These are phyloP conservation scores for Aspergillus diversus DNA, from an alignment of 495 filamentous ascomycete genomes.

Conservation along the genomic window DNA sequence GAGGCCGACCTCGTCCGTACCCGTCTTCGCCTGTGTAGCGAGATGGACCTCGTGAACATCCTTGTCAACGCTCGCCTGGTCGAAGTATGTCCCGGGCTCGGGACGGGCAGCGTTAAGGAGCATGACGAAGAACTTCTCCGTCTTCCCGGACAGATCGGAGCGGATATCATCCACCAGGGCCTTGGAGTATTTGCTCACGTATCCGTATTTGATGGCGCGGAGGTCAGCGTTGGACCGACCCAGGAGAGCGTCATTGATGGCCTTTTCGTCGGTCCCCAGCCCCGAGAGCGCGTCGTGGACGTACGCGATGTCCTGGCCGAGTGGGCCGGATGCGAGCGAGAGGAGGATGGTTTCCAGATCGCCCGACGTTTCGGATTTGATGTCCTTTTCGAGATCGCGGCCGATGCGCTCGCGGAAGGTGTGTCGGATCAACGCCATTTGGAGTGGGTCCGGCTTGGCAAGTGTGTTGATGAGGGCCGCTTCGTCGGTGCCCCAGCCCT, in stretches of 20 bases:
- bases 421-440: conserved; percentile 64
- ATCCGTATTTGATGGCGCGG: conserved; percentile 72
- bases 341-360: conserved; percentile 67
- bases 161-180: conserved; percentile 67
- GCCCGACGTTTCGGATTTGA: conserved; percentile 68
- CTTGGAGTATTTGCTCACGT: conserved; percentile 59
- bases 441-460: conserved; percentile 63
- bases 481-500: conserved; percentile 83
- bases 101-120: conserved; percentile 66
- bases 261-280: conserved; percentile 72
- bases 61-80: conserved; percentile 64
- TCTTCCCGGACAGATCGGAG: conserved; percentile 71
- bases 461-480: conserved; percentile 64
- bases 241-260: conserved; percentile 81
- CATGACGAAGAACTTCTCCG: conserved; percentile 76
- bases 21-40: conserved; percentile 61
- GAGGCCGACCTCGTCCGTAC: conserved; percentile 72
- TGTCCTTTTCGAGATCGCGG: conserved; percentile 65
- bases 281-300: conserved; percentile 67
- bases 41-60: conserved; percentile 72
- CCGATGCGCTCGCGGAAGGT: conserved; percentile 58
- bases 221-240: conserved; percentile 79
- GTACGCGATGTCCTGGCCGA: conserved; percentile 66
- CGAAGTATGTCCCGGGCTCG: conserved; percentile 70
- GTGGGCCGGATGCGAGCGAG: conserved; percentile 67